Evolutionary conservation across 2,329 filamentous ascomycete species (phyloP).

Genomic region (Penicillium carneum): DNA sequence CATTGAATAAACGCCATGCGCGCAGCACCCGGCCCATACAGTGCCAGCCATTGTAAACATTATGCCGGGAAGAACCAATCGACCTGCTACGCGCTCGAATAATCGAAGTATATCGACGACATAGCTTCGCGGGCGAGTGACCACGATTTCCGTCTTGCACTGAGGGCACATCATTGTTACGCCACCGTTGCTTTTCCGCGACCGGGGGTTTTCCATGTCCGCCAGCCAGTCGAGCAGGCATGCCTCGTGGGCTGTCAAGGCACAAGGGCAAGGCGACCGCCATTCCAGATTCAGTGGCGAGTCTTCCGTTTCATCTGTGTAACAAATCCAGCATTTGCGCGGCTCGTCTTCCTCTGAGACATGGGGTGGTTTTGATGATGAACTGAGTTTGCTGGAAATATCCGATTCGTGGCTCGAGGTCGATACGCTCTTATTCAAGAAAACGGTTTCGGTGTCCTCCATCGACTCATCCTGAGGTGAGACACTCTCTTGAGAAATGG

Average conservation of each 20-base stretch:
- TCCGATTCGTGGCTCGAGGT: conserved; percentile 25
- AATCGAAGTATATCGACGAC: conserved; percentile 72
- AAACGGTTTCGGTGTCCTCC: conserved; percentile 42
- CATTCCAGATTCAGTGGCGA: conserved; percentile 68
- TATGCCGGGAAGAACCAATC: conserved; percentile 70
- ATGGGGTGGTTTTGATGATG: conserved; percentile 25
- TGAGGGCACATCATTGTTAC: conserved; percentile 82
- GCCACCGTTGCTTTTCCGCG: conserved; percentile 56
- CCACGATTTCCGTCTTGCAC: conserved; percentile 80
- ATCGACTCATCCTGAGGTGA: conserved; percentile 26
- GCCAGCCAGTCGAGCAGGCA: conserved; percentile 92
- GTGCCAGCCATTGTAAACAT: conserved; percentile 59
- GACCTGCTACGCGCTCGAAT: conserved; percentile 64
- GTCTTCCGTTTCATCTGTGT: conserved; percentile 70
- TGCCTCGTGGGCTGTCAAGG: conserved; percentile 85
- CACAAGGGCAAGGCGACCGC: conserved; percentile 90
- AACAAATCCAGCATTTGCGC: conserved; percentile 73
- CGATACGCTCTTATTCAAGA: conserved; percentile 37
- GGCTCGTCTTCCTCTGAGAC: conserved; percentile 45
- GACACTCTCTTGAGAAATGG: conserved; percentile 16
- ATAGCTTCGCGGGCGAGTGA: conserved; percentile 76
- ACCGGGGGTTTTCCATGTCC: conserved; percentile 75
- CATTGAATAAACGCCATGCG: conserved; percentile 69
- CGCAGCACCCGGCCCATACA: conserved; percentile 60
- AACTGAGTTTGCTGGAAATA: conserved; percentile 29